These are phyloP conservation scores for Leccinum uliginosum DNA, from an alignment of 768 basidiomycete species.

Conservation along the genomic window DNA sequence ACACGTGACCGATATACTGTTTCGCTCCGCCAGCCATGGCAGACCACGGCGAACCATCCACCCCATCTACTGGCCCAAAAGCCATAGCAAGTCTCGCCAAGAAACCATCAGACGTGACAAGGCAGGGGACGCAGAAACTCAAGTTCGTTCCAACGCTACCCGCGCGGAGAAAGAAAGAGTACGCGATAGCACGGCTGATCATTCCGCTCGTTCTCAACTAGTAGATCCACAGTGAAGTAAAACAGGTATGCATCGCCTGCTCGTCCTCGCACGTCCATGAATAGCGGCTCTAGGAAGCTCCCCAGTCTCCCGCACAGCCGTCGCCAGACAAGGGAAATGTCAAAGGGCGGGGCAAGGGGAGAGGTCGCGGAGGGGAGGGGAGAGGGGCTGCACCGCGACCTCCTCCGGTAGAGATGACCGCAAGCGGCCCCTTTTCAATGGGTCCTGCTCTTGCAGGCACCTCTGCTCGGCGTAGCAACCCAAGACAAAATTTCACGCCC, in stretches of 20 bases:
- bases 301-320: slow-evolving; percentile 28
- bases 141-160: slow-evolving; percentile 80
- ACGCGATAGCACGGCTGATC: slow-evolving; percentile 31
- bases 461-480: slow-evolving; percentile 43
- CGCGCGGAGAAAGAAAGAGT: slow-evolving; percentile 76
- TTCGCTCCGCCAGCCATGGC: slow-evolving; percentile 12
- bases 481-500: slow-evolving; percentile 56
- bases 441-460: slow-evolving; percentile 69
- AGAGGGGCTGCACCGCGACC: slow-evolving; percentile 43
- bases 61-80: slow-evolving; percentile 39
- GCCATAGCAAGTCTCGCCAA: slow-evolving; percentile 76
- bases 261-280: background rate
- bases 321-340: slow-evolving; percentile 41
- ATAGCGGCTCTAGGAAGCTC: slow-evolving; percentile 42
- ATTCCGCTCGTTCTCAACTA: slow-evolving; percentile 6
- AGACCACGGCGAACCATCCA: slow-evolving; percentile 9
- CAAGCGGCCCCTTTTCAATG: slow-evolving; percentile 85
- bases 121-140: slow-evolving; percentile 70
- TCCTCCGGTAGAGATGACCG: slow-evolving; percentile 67
- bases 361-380: slow-evolving; percentile 51
- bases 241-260: slow-evolving; percentile 44
- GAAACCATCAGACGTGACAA: slow-evolving; percentile 63
- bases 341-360: slow-evolving; percentile 43
- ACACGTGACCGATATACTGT: slow-evolving; percentile 17
- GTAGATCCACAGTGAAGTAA: slow-evolving; percentile 49